Evolutionary conservation across 495 filamentous ascomycete species (phyloP), one percentile per base, ranked within the genome.

Genomic region (Aspergillus cavernicola): DNA sequence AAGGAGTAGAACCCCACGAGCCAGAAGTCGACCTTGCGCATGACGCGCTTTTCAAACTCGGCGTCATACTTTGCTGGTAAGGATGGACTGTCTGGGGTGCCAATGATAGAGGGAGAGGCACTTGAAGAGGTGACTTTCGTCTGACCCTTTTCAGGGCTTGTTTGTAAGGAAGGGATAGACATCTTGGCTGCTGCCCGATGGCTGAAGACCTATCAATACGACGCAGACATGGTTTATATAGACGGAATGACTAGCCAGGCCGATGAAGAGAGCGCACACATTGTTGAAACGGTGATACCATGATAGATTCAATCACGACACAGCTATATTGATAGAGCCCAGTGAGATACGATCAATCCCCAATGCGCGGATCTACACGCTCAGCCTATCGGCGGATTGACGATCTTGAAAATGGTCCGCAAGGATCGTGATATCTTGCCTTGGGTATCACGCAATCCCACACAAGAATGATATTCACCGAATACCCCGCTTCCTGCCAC

Each of bases 1-100:
- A 73, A 13, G 0, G 72, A 75, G 54, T 75, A 73, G 38, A 68
- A 75, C 0, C 64, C 64, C 11, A 76, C 69, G 4, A 74, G 70
- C 65, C 73, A 73, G 35, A 68, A 61, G 42, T 76, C 66, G 32
- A 70, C 62, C 46, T 74, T 77, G 33, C 62, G 63, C 33, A 74
- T 66, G 0, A 64, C 58, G 29, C 49, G 59, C 45, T 56, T 68
- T 37, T 70, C 60, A 7, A 69, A 40, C 24, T 54, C 52, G 23
- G 40, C 35, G 16, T 37, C 35, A 37, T 37, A 37, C 15, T 37
- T 12, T 18, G 32, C 15, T 39, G 39, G 19, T 63, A 15, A 19
- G 50, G 29, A 18, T 29, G 44, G 15, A 31, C 8, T 40, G 19
- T n/a, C 32, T 1, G 32, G 33, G 33, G 33, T 22, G 9, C 6